Conservation (phyloP, 2,329 filamentous ascomycete genomes). For the Cercospora sojina region DNA sequence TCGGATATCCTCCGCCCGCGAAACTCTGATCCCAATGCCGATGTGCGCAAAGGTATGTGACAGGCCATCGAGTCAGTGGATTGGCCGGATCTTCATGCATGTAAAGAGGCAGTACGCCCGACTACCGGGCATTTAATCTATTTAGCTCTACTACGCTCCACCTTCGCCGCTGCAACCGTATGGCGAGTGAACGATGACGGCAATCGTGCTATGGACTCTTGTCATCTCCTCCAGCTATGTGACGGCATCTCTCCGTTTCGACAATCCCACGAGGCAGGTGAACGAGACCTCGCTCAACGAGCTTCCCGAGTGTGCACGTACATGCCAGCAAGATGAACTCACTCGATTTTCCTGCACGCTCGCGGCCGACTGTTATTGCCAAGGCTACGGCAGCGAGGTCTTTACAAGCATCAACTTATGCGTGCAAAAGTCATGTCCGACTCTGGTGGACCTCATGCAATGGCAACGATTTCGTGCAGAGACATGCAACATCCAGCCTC, state of each 20-base stretch:
- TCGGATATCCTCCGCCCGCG: not conserved
- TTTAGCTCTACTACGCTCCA: not conserved
- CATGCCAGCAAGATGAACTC: conserved; percentile 1
- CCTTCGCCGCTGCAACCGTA: not conserved
- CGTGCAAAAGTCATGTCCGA: not conserved
- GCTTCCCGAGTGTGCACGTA: not conserved
- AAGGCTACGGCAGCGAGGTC: not conserved
- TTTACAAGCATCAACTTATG: not conserved
- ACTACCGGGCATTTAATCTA: not conserved
- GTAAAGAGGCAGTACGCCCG: not conserved
- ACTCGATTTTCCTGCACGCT: not conserved
- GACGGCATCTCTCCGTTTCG: not conserved
- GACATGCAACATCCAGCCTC: conserved; percentile 3
- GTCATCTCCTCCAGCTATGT: not conserved
- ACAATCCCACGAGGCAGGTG: not conserved
- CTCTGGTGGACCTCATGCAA: not conserved
- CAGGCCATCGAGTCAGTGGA: not conserved
- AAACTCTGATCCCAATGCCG: not conserved
- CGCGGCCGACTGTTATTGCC: not conserved
- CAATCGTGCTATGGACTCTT: not conserved
- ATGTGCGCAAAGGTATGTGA: not conserved
- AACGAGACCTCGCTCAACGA: not conserved
- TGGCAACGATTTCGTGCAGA: not conserved
- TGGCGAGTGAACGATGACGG: not conserved
- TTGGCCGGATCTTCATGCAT: not conserved